Base-by-base conservation (phyloP, 2,329 filamentous ascomycete genomes). In the Tolypocladium ophioglossoides region DNA sequence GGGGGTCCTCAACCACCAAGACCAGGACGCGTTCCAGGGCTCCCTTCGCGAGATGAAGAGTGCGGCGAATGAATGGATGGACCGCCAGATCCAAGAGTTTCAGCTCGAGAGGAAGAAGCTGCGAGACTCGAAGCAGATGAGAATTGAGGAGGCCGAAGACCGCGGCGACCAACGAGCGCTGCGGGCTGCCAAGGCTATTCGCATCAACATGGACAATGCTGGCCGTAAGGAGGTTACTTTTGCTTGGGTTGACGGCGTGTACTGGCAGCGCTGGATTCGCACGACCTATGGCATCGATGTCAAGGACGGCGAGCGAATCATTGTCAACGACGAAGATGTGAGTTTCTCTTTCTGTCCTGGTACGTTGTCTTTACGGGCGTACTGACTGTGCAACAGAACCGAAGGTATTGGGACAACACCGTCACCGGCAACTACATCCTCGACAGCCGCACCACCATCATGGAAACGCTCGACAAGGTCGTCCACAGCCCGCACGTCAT, bases 321-420 rank as follows among this genome's bases (percentile, higher is more conserved):
- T 99, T 56, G 94, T 99, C 72, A 96, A 96, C 62, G 94, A 99
- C 63, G 89, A 97, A 76, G 91, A 95, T 70, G 91, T 95, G 77
- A 86, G 89, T 78, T 10, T 18, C 5, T 7, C 14, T 37, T 12
- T 3, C 16, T 14, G 14, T 18, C 16, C 8, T 16, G 2, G 2
- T 7, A 2, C 11, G 2, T 6, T 24, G 9, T 9, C 12, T 3
- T 5, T 2, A 32, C 16, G 35, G 7, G 18, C 8, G 24, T 16
- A 9, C 50, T 41, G 41, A 58, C 41, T 14, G 34, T 30, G 12
- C 8, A 27, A 56, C 64, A 95, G 89, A 91, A 89, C 73, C 91
- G 89, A 63, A 85, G 87, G 59, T 99, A 95, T 74, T 99, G 94
- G 94, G 94, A 99, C 67, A 83, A 79, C 35, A 96, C 91, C 49